Evolutionary conservation across 2,329 filamentous ascomycete species (phyloP).

Genomic region (Penicillium sp.): DNA sequence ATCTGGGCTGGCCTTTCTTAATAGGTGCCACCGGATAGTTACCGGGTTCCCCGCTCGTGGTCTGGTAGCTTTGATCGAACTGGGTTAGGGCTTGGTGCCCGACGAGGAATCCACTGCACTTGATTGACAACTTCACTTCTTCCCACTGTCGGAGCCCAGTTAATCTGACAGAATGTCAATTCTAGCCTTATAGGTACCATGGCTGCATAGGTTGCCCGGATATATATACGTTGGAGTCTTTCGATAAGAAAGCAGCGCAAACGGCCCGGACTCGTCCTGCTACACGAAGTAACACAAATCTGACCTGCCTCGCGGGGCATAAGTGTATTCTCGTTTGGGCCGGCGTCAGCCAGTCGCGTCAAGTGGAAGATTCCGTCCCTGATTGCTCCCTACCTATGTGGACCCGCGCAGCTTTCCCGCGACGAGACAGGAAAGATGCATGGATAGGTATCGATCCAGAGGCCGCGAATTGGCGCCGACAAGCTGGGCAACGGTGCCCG

Average conservation of each 20-base stretch:
- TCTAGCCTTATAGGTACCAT: no score
- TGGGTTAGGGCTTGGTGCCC: no score
- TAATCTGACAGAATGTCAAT: no score
- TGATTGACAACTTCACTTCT: no score
- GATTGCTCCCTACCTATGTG: background rate
- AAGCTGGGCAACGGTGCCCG: background rate
- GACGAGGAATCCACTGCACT: no score
- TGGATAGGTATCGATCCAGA: background rate
- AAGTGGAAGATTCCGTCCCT: background rate
- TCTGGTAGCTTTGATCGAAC: background rate
- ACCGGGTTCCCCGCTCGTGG: constrained; percentile 1
- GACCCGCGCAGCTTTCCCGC: background rate
- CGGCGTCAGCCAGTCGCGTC: background rate
- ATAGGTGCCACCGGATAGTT: no score
- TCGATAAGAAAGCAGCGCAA: background rate
- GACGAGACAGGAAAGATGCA: background rate
- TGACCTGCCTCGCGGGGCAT: constrained; percentile 3
- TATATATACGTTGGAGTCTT: background rate
- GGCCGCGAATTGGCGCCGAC: no score
- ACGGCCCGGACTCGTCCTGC: background rate
- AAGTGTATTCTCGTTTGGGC: background rate
- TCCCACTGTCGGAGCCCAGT: background rate
- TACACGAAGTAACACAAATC: background rate
- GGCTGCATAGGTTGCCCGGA: no score
- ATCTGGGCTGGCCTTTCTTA: background rate